These are phyloP conservation scores for Euclidium syriacum DNA, from an alignment of 345 rosid species.

Conservation along the genomic window DNA sequence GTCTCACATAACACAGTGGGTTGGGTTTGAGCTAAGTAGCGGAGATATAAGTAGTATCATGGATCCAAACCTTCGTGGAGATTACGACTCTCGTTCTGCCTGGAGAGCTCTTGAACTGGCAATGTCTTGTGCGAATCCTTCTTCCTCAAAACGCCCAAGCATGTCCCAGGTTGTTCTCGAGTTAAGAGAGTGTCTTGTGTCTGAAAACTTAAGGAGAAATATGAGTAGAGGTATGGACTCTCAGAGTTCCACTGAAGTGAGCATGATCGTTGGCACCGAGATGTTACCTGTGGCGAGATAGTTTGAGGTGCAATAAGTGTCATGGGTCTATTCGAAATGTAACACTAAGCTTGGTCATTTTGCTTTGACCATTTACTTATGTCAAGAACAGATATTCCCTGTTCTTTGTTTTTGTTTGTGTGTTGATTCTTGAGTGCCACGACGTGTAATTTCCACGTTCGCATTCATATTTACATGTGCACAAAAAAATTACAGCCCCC, in stretches of 20 bases:
- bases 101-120: conserved; percentile 19
- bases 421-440: too few relatives aligned
- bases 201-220: background rate
- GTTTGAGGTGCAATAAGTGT: background rate
- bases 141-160: background rate
- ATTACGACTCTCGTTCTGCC: background rate
- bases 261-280: background rate
- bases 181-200: background rate
- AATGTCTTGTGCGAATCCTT: background rate
- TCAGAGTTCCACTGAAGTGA: background rate
- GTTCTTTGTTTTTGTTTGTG: too few relatives aligned
- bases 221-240: background rate
- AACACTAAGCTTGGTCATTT: too few relatives aligned
- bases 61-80: background rate
- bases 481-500: too few relatives aligned
- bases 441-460: too few relatives aligned
- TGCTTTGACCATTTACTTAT: too few relatives aligned
- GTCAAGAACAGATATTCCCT: too few relatives aligned
- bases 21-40: background rate
- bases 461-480: too few relatives aligned
- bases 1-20: background rate
- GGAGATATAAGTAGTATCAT: background rate
- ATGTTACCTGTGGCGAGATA: background rate
- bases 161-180: background rate
- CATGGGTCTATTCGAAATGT: background rate